Percentiles rank a stretch among this genome's conserved stretches.
These are phyloP conservation scores for Colletotrichum filicis DNA, from an alignment of 2,329 filamentous ascomycete species.

Conservation along the genomic window DNA sequence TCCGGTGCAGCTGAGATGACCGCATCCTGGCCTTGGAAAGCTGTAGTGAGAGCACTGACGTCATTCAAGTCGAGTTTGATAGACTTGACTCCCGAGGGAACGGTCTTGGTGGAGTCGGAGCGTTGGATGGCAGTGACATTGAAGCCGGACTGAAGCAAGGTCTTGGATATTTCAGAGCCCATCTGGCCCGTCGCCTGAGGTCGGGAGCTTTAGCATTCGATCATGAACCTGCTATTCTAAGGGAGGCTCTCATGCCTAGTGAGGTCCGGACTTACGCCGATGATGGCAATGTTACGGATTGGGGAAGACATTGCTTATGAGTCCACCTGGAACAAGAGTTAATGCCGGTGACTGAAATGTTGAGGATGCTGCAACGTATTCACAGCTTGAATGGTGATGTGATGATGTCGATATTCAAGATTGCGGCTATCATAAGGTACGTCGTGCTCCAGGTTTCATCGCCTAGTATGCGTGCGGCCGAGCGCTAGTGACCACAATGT, in stretches of 20 bases:
- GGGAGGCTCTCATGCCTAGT: too few relatives aligned
- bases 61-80: conserved; percentile 47
- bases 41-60: conserved; percentile 58
- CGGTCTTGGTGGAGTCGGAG: conserved; percentile 51
- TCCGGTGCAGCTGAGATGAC: conserved; percentile 60
- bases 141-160: conserved; percentile 45
- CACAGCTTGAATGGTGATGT: background rate
- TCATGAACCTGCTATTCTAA: too few relatives aligned
- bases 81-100: conserved; percentile 43
- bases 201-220: background rate
- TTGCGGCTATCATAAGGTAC: background rate
- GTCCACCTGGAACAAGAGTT: too few relatives aligned
- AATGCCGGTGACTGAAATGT: accelerated
- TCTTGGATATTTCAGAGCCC: conserved; percentile 43
- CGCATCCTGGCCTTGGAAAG: conserved; percentile 66
- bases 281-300: conserved; percentile 7
- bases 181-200: conserved; percentile 45
- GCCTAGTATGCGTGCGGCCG: background rate
- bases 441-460: background rate
- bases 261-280: background rate
- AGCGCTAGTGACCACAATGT: background rate
- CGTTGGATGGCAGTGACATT: conserved; percentile 49
- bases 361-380: background rate
- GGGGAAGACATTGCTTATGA: background rate
- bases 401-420: background rate